Evolutionary conservation across 352 stramenopile species (phyloP).

Genomic region (Phytophthora pinifolia): DNA sequence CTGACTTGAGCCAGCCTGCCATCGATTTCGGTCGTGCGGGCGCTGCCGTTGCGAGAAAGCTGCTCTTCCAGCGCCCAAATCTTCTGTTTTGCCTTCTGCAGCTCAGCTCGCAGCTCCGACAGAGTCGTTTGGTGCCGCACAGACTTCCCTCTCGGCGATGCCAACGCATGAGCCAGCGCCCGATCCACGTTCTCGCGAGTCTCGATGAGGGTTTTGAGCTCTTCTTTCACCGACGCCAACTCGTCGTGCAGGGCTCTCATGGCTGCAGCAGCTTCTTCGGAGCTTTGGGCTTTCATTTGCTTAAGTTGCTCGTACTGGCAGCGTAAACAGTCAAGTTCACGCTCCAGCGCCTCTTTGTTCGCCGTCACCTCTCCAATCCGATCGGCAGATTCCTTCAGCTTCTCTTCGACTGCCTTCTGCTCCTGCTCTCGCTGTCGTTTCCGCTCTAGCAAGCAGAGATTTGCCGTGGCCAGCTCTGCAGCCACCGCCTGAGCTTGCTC

Average conservation of each 20-base stretch:
- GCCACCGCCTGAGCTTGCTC: constrained; percentile 39
- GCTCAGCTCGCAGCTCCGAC: constrained; percentile 39
- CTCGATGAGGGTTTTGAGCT: constrained; percentile 22
- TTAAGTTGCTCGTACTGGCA: constrained; percentile 16
- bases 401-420: constrained; percentile 27
- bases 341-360: constrained; percentile 8
- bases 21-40: constrained; percentile 41
- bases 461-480: constrained; percentile 65
- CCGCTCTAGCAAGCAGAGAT: constrained; percentile 68
- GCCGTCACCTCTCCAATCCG: constrained; percentile 6
- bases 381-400: constrained; percentile 10
- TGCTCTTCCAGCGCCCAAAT: constrained; percentile 49
- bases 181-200: constrained; percentile 28
- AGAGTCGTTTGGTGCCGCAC: constrained; percentile 17
- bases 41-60: constrained; percentile 26
- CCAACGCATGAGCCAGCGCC: constrained; percentile 24
- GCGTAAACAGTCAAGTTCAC: constrained; percentile 14
- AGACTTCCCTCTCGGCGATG: constrained; percentile 18
- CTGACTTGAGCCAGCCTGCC: constrained; percentile 32
- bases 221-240: constrained; percentile 14
- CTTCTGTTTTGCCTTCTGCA: constrained; percentile 59
- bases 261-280: constrained; percentile 4
- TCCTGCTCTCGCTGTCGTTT: constrained; percentile 64
- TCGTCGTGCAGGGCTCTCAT: constrained; percentile 14
- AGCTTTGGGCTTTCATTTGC: background rate